Conservation (phyloP, 2,329 filamentous ascomycete genomes). For the Sporothrix globosa region DNA sequence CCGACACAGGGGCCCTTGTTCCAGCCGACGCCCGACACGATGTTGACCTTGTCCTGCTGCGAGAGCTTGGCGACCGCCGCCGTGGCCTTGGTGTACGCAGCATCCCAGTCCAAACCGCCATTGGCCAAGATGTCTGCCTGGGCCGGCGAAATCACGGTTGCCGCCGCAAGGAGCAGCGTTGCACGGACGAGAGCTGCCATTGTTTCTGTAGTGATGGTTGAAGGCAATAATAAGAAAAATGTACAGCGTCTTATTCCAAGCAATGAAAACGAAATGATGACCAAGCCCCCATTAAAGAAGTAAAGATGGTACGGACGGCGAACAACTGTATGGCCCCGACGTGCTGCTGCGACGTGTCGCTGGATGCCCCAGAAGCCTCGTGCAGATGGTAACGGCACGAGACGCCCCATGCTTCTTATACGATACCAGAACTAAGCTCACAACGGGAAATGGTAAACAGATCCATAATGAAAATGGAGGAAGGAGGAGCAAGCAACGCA, state of each 20-base stretch:
- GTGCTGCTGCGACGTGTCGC: background rate
- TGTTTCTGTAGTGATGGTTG: background rate
- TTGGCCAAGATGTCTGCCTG: conserved; percentile 28
- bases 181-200: conserved; percentile 17
- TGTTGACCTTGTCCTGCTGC: conserved; percentile 74
- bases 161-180: conserved; percentile 39
- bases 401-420: conserved; percentile 13
- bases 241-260: background rate
- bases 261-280: background rate
- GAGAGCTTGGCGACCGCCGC: conserved; percentile 70
- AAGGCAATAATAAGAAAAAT: background rate
- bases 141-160: conserved; percentile 9
- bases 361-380: background rate
- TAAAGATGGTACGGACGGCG: background rate
- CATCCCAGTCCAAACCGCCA: conserved; percentile 57
- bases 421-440: background rate
- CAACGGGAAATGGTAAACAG: conserved; percentile 7
- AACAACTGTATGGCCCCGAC: background rate
- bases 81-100: conserved; percentile 71
- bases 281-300: no score
- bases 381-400: background rate
- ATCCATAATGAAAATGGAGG: background rate
- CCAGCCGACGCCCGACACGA: conserved; percentile 80
- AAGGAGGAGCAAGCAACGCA: background rate
- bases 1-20: conserved; percentile 68